A percentile compares a stretch with the other conserved stretches of the same genome.
phyloP scores from a whole-genome alignment of 179 eudicot species.

The Actinidia polygama region DNA sequence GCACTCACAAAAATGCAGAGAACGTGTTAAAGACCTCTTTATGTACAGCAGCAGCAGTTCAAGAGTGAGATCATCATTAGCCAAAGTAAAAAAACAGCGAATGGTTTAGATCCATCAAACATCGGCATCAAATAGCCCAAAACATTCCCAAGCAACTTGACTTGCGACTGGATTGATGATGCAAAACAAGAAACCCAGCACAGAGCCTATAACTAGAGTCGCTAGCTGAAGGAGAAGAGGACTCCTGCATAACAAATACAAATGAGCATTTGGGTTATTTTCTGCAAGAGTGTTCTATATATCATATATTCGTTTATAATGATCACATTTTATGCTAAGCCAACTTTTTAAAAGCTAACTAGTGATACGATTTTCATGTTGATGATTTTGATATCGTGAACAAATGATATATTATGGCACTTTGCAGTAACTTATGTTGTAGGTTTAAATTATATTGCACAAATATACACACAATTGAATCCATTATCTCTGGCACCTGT shows the following conservation, averaged over 20 bases:
- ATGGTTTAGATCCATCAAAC: background rate
- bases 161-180: background rate
- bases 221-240: conserved; percentile 12
- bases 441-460: background rate
- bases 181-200: background rate
- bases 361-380: background rate
- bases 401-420: conserved; percentile 11
- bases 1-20: background rate
- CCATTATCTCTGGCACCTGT: background rate
- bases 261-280: background rate
- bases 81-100: background rate
- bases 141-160: conserved; percentile 13
- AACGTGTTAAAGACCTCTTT: background rate
- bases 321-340: background rate
- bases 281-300: background rate
- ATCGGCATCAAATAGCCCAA: background rate
- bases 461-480: background rate
- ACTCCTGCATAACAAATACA: conserved; percentile 18
- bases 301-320: background rate
- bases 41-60: conserved; percentile 11
- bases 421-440: background rate
- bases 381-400: background rate
- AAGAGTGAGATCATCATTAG: conserved; percentile 1
- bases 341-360: background rate
- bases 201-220: background rate